Base-by-base conservation (phyloP, 306 rosid genomes). In the Prosopis cineraria region DNA sequence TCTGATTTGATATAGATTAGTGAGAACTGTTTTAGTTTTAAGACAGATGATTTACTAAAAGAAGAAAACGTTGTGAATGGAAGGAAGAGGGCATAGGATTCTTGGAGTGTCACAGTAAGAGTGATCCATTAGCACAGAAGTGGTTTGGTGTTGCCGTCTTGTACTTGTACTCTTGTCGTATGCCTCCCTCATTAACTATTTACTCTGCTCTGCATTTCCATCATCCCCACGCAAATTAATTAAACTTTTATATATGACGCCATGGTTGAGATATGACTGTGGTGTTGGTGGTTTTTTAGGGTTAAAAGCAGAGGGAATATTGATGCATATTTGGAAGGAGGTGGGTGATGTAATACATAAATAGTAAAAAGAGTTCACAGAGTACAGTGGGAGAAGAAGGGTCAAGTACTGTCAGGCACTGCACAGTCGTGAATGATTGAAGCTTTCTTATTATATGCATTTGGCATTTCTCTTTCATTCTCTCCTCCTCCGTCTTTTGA, bases 401-500 rank as follows among this genome's bases (percentile, higher is more conserved):
- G 44, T 72, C 75, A 59, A 59, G 75, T 72, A 81, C 74, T 73
- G 89, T 78, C 83, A 81, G 87, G 41, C n/a, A 70, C 52, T 12
- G 76, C 73, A 81, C 78, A 75, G 64, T 50, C 75, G 72, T 75
- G 31, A 44, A 75, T 75, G 31, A 44, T 64, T 52, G 70, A 77
- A 52, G 59, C 29, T 24, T 76, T 37, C 52, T 53, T 74, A 71
- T 70, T 50, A 68, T 68, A 70, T 80, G 69, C 17, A 64, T 34
- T 17, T 33, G 41, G 13, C 22, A 41, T 25, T 14, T 24, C 43
- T 74, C 33, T 41, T 30, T 69, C 55, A 69, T 31, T 63, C 50
- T 40, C 77, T 37, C 68, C 34, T 22, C 36, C 66, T 76, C 76
- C 30, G 65, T 63, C 10, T 71, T 65, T 56, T 62, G 43, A 24